Evolutionary conservation across 148 eudicot species (phyloP).

Genomic region (Chenopodium album): DNA sequence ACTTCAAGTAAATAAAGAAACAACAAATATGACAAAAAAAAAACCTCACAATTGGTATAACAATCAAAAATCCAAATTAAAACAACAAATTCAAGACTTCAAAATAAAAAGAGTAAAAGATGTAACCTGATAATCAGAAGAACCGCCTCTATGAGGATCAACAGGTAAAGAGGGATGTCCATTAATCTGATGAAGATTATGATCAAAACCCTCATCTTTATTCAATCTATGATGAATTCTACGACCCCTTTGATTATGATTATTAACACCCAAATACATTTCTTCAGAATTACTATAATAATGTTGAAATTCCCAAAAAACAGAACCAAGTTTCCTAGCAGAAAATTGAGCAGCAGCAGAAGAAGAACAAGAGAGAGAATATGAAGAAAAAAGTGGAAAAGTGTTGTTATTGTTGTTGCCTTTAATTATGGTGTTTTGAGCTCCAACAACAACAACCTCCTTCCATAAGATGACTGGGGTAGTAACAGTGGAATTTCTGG

Average conservation of each 20-base stretch:
- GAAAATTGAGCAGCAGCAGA: slow-evolving; percentile 11
- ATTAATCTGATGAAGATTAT: slow-evolving; percentile 8
- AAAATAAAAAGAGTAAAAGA: neutral
- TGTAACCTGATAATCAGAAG: slow-evolving; percentile 31
- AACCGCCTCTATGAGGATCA: slow-evolving; percentile 28
- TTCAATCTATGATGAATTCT: slow-evolving; percentile 6
- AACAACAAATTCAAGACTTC: neutral
- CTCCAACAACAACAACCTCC: slow-evolving; percentile 17
- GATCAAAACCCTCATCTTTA: slow-evolving; percentile 26
- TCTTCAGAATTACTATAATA: slow-evolving; percentile 13
- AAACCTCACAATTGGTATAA: no score
- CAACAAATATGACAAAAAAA: no score
- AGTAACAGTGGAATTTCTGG: neutral
- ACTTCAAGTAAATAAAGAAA: no score
- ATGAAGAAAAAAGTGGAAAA: slow-evolving; percentile 9
- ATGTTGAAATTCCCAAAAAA: slow-evolving; percentile 37
- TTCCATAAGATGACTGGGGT: slow-evolving; percentile 38
- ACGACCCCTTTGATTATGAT: slow-evolving; percentile 22
- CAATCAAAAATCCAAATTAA: slow-evolving; percentile 1
- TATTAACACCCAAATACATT: slow-evolving; percentile 37
- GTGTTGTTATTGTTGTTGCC: neutral
- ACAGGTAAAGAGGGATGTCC: slow-evolving; percentile 18
- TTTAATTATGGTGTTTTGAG: slow-evolving; percentile 27
- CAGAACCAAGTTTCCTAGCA: slow-evolving; percentile 35
- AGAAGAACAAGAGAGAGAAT: slow-evolving; percentile 9